A percentile compares a stretch with the other conserved stretches of the same genome.
phyloP scores from a whole-genome alignment of 371 early-diverging fungal species.

The Zychaea mexicana region DNA sequence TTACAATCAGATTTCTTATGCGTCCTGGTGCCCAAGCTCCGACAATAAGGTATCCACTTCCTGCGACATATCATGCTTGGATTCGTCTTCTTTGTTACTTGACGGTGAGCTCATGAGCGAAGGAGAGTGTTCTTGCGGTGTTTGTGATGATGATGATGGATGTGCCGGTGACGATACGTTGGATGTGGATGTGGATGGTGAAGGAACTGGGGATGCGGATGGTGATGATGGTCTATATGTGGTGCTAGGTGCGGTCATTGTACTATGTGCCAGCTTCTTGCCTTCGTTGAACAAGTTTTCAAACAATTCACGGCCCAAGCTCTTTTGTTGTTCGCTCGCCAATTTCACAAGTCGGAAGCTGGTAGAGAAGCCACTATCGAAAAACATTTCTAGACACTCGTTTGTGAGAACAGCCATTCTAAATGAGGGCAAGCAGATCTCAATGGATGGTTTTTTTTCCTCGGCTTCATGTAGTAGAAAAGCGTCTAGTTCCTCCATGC shows the following conservation, averaged over 20 bases:
- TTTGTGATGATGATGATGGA: constrained; percentile 5
- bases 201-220: constrained; percentile 8
- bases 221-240: constrained; percentile 1
- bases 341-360: constrained; percentile 70
- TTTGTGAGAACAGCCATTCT: constrained; percentile 73
- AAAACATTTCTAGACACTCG: constrained; percentile 67
- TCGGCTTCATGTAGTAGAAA: not conserved
- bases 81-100: constrained; percentile 3
- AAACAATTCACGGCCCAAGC: constrained; percentile 59
- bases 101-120: not conserved
- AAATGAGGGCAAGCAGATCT: constrained; percentile 35
- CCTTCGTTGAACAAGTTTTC: constrained; percentile 61
- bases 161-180: constrained; percentile 6
- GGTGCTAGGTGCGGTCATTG: not conserved
- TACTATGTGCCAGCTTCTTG: constrained; percentile 43
- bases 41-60: constrained; percentile 39
- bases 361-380: constrained; percentile 63
- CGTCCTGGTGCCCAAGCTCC: constrained; percentile 44
- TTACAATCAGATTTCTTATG: no score
- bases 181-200: constrained; percentile 18
- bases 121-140: not conserved
- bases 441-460: constrained; percentile 12
- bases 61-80: constrained; percentile 21
- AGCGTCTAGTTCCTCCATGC: constrained; percentile 12
- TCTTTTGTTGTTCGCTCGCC: constrained; percentile 50